Evolutionary conservation across 345 rosid species (phyloP), one percentile per base, ranked within the genome.

Genomic region (Hypericum perforatum): DNA sequence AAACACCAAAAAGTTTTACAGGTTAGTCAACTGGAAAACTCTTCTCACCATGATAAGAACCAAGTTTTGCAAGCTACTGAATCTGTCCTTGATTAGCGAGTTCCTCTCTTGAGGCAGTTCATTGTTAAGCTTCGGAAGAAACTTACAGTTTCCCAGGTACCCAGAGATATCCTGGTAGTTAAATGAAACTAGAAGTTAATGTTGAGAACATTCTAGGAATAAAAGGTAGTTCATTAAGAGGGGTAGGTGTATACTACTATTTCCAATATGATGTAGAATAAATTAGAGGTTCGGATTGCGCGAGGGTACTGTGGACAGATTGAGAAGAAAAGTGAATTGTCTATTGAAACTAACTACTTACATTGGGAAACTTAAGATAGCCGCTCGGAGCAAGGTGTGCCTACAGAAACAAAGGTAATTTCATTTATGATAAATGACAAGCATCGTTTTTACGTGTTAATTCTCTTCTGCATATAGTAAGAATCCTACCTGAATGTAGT

Each of bases 371-470:
- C 61, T 81, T 84, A 22, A 84, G 85, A 75, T 84, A 84, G 59
- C 92, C 87, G 49, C 87, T 79, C 7, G 92, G 92, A 67, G 92
- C 92, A 76, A 84, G 65, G 71, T 84, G 92, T 53, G 76, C 78
- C 92, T 84, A 80, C 74, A 62, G 16, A 13, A 62, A 53, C 45
- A 50, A 50, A 41, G 45, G 22, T 53, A 11, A 49, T 11, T 52
- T 22, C 38, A 11, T 45, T 37, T 55, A 1, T 4, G 2, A 22
- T 22, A 22, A 22, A 22, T 22, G 32, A 22, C 32, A 4, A 22
- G 2, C 32, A 22, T 22, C 32, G 32, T 1, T 22, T 22, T 22
- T 22, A 22, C 1, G 32, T 22, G 32, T 22, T 22, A 22, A 22
- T 22, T 22, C 32, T 22, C 4, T 22, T 4, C 32, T 22, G 32